These are phyloP conservation scores for Melanomma pulvis-pyrius DNA, from an alignment of 495 filamentous ascomycete genomes.

Conservation along the genomic window DNA sequence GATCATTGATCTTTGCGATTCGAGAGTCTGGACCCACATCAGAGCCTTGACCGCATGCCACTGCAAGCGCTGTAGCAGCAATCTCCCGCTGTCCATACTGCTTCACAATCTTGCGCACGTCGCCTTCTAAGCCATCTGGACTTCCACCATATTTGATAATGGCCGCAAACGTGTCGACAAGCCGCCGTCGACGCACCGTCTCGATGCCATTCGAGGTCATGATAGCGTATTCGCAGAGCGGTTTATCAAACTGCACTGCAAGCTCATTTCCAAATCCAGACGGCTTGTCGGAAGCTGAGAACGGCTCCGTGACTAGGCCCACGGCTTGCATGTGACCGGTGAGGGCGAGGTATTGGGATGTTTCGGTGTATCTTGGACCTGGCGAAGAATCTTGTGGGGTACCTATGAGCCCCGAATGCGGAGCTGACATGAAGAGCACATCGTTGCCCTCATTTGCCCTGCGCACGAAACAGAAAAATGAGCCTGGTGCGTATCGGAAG, in stretches of 20 bases:
- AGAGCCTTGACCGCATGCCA: slow-evolving; percentile 90
- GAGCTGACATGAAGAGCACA: slow-evolving; percentile 78
- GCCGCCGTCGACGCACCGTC: slow-evolving; percentile 74
- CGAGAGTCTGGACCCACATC: slow-evolving; percentile 73
- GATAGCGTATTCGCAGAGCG: slow-evolving; percentile 79
- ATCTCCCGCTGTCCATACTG: slow-evolving; percentile 85
- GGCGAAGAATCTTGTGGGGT: slow-evolving; percentile 50
- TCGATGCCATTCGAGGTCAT: slow-evolving; percentile 89
- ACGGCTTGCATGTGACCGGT: slow-evolving; percentile 72
- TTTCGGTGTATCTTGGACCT: slow-evolving; percentile 59
- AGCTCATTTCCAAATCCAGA: slow-evolving; percentile 92
- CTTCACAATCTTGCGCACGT: slow-evolving; percentile 77
- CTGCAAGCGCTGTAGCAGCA: slow-evolving; percentile 86
- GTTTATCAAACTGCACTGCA: slow-evolving; percentile 87
- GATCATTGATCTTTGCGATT: slow-evolving; percentile 72
- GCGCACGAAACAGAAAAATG: slow-evolving; percentile 79
- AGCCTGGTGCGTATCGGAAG: slow-evolving; percentile 79
- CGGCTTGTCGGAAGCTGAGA: slow-evolving; percentile 68
- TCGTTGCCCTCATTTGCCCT: slow-evolving; percentile 60
- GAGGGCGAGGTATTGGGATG: slow-evolving; percentile 72
- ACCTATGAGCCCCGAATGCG: slow-evolving; percentile 80
- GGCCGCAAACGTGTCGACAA: slow-evolving; percentile 91
- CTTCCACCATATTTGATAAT: slow-evolving; percentile 70
- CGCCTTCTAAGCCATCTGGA: slow-evolving; percentile 77
- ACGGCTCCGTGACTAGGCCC: slow-evolving; percentile 70